Percentiles rank a stretch among this genome's conserved stretches.
These are phyloP conservation scores for Globisporangium cylindrosporum DNA, from an alignment of 352 stramenopile genomes.

Conservation along the genomic window DNA sequence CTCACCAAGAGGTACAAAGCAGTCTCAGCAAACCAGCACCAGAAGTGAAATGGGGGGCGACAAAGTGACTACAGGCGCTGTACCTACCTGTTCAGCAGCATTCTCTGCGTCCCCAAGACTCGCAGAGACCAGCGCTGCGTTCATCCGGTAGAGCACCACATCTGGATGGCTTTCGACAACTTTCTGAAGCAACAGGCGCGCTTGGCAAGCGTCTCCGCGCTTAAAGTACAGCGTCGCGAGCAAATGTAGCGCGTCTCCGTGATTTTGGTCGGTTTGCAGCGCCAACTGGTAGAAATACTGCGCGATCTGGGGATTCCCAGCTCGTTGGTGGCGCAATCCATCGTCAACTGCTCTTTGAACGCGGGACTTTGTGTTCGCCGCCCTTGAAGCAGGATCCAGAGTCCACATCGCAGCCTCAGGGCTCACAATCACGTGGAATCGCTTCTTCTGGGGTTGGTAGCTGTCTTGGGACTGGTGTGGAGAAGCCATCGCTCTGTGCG, in stretches of 20 bases:
- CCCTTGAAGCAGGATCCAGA: background rate
- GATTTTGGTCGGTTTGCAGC: constrained; percentile 5
- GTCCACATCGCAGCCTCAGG: constrained; percentile 8
- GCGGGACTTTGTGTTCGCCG: constrained; percentile 10
- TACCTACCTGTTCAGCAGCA: constrained; percentile 14
- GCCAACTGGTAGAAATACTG: constrained; percentile 31
- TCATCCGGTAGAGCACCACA: constrained; percentile 30
- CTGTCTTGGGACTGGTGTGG: background rate
- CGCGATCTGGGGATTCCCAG: constrained; percentile 21
- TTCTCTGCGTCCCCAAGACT: background rate
- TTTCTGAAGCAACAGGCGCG: constrained; percentile 19
- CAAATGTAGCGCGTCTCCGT: constrained; percentile 45
- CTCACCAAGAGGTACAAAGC: background rate
- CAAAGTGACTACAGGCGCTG: background rate
- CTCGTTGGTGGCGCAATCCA: constrained; percentile 32
- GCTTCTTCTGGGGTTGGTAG: background rate
- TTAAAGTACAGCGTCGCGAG: constrained; percentile 34
- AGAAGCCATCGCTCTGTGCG: constrained; percentile 19
- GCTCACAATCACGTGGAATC: constrained; percentile 47
- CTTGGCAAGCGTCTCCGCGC: constrained; percentile 15
- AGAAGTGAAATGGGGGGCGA: background rate
- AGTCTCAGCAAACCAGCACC: background rate
- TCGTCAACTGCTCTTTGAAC: constrained; percentile 20
- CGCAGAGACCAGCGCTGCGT: constrained; percentile 2
- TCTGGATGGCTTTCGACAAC: constrained; percentile 22